phyloP scores from a whole-genome alignment of 2,329 filamentous ascomycete genomes.

The Colletotrichum tofieldiae region DNA sequence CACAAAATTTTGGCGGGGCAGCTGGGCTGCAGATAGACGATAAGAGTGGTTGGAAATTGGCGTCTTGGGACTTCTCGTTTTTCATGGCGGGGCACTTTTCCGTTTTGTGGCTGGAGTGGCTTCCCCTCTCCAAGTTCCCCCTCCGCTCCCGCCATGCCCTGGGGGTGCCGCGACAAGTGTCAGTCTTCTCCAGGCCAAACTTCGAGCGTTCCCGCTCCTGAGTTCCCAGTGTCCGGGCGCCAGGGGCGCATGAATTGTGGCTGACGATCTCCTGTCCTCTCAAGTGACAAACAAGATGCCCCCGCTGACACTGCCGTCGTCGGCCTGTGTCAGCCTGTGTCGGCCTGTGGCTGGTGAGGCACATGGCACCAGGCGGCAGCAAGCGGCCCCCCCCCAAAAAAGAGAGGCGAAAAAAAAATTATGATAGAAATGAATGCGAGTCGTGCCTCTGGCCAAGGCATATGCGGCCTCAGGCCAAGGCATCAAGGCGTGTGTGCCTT shows the following conservation, averaged over 20 bases:
- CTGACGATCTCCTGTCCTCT: neutral
- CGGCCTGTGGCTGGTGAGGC: slow-evolving; percentile 9
- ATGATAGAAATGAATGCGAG: neutral
- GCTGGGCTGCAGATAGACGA: slow-evolving; percentile 36
- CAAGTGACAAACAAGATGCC: neutral
- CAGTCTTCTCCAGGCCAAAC: slow-evolving; percentile 8
- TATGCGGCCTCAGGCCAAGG: neutral
- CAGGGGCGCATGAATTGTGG: slow-evolving; percentile 36
- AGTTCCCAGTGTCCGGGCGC: neutral
- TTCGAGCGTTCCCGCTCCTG: slow-evolving; percentile 4
- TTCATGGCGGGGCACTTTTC: slow-evolving; percentile 34
- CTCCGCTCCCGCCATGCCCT: neutral
- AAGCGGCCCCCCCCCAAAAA: neutral
- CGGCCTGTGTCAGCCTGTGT: slow-evolving; percentile 7
- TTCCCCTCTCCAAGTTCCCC: neutral
- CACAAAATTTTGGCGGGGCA: slow-evolving; percentile 42
- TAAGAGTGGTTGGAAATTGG: slow-evolving; percentile 37
- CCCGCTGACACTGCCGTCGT: neutral
- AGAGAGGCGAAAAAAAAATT: neutral
- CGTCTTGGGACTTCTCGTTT: slow-evolving; percentile 10
- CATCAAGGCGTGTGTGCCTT: neutral
- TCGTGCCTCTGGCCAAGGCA: neutral
- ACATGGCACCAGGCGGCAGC: neutral
- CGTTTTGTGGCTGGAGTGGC: slow-evolving; percentile 40
- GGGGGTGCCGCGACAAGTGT: slow-evolving; percentile 11